Evolutionary conservation across 345 rosid species (phyloP), one percentile per base, ranked within the genome.

Genomic region (Citrus hindsii): DNA sequence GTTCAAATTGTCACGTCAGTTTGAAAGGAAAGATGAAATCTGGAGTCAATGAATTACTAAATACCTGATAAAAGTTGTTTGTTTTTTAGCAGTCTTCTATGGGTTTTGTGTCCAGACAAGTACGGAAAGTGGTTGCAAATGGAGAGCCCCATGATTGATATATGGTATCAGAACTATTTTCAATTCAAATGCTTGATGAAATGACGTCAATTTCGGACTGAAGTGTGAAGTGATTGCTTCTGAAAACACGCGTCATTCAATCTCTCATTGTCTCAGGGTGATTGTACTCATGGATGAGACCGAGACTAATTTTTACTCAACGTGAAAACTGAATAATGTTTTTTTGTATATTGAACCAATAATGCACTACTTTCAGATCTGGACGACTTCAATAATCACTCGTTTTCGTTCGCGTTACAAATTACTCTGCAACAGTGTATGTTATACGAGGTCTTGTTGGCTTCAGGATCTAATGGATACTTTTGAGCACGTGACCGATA

Each of bases 111-210:
- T 71, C 62, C 5, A 21, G 33, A 38, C 21, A 7, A 46, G 32
- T 25, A 12, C 32, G 18, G 55, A 7, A 14, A 60, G 35, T 72
- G 46, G 75, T 51, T 71, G 42, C 5, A 10, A 24, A 4, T 55
- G 51, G 51, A 38, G 55, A 16, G n/a, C 67, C 38, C 67, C 67
- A 60, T 60, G 76, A 73, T 60, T 74, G 69, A 74, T 42, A 46
- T 46, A 12, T 3, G 37, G 24, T 73, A 59, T 62, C 16, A 32
- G 46, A 59, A 38, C 67, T 38, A 2, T 59, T 24, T 38, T n/a
- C 19, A 56, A 22, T 13, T 59, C 38, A 55, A 10, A 55, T 61
- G 37, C 6, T 35, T 24, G 53, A n/a, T 73, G 67, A 35, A 72
- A 59, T 35, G 53, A 73, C 66, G 30, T 40, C 38, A 27, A 61